Evolutionary conservation across 768 basidiomycete genomes (phyloP), one percentile per base, ranked within the genome.

Genomic region (Coprinopsis strossmayeri): DNA sequence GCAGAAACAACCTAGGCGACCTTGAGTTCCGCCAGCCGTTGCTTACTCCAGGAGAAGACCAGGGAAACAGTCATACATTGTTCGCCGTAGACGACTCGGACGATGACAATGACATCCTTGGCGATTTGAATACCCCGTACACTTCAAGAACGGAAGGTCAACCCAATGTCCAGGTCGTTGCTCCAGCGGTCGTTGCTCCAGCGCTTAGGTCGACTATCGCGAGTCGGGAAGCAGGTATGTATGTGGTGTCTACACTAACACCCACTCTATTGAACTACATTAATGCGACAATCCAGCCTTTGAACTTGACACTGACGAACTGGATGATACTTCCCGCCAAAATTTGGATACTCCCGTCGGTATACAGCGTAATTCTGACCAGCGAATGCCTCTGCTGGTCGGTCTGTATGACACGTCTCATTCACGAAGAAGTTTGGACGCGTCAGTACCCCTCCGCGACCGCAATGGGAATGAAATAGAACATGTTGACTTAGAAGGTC

Each of bases 201-300:
- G 71, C 84, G 3, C 66, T 91, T 30, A 75, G 80, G 61, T 92
- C 88, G 18, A 89, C 84, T 20, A 66, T 72, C 24, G 69, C 81
- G 46, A 91, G 89, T 61, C 82, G 91, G 49, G 90, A 92, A 70
- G 71, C 81, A 62, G 87, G 89, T 91, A 62, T 63, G 85, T 79
- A 60, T 54, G 62, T 64, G 61, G 50, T 49, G 44, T n/a, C 12
- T 37, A 40, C 37, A 24, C 28, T 11, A 27, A 45, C 37, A 5
- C 12, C n/a, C 39, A 27, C 12, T 13, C 34, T 15, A 25, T n/a
- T 45, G 35, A 18, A 26, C 46, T 40, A 37, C n/a, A 13, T 30
- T 51, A 40, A 49, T 37, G 44, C 34, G 21, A 7, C 52, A 30
- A 41, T 1, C 37, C 56, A 93, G 91, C 88, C 60, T 95, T 73